Evolutionary conservation across 164 flowering plant species (phyloP), one percentile per base, ranked within the genome.

Genomic region (Dillenia turbinata): DNA sequence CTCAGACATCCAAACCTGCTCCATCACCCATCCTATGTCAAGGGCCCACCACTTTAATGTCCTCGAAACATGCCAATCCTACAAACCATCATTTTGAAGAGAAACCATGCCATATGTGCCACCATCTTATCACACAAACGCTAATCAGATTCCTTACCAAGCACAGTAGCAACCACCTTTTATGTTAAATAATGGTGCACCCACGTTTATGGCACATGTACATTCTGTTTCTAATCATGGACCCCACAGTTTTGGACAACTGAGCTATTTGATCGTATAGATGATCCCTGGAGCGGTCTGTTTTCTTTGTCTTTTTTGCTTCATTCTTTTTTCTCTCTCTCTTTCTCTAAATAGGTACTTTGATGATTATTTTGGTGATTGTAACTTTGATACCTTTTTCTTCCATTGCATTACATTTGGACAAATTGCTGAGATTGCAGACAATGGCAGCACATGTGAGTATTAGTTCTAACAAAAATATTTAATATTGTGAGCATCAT

Each of bases 401-500:
- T 68, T 68, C 57, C 85, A 82, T 1, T 81, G 82, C 73, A 5
- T 78, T 40, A 81, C 85, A 8, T 81, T 78, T 52, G 85, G 85
- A 26, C 85, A 76, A 69, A 44, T 81, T 3, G 79, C 81, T 2
- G 84, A 80, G 62, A 67, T 80, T n/a, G 44, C 76, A 12, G 81
- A 81, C 65, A 49, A 59, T 16, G 84, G 81, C 5, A 48, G 52
- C n/a, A 75, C 80, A 10, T 16, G 84, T 77, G 61, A 75, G 80
- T 66, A 10, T 14, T 47, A 14, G n/a, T n/a, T 11, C 24, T 12
- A 16, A 8, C 44, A 51, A 11, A 13, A 9, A 51, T 12, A 15
- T 12, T 51, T 9, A 9, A 51, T 12, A 11, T 14, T 51, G 2
- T 9, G 17, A 15, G 40, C 40, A 33, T 4, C 40, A 33, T 4